Evolutionary conservation across 345 rosid species (phyloP).

Genomic region (Melastoma malabathricum): DNA sequence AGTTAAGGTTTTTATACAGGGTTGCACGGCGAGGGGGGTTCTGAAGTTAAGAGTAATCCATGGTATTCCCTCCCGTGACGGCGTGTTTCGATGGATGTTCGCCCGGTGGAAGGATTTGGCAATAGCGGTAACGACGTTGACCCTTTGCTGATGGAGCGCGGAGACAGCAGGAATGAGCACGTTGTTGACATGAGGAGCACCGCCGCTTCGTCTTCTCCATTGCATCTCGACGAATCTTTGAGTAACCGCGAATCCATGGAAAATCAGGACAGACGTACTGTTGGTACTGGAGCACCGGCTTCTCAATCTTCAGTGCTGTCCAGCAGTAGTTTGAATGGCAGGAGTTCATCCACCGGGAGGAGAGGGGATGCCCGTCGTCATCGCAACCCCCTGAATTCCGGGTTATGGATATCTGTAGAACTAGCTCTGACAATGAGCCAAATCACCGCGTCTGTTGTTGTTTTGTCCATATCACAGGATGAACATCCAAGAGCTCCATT

Average conservation of each 20-base stretch:
- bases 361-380: constrained; percentile 60
- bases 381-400: constrained; percentile 87
- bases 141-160: constrained; percentile 67
- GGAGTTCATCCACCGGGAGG: constrained; percentile 30
- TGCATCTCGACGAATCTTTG: constrained; percentile 43
- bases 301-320: constrained; percentile 36
- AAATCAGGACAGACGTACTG: constrained; percentile 37
- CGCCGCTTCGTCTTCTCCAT: constrained; percentile 33
- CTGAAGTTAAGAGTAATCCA: too few relatives aligned
- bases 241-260: constrained; percentile 36
- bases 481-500: constrained; percentile 75
- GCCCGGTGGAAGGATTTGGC: constrained; percentile 34
- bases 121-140: constrained; percentile 25
- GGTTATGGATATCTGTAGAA: constrained; percentile 83
- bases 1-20: too few relatives aligned
- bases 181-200: constrained; percentile 40
- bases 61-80: constrained; percentile 1
- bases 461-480: constrained; percentile 59
- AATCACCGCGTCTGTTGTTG: constrained; percentile 68
- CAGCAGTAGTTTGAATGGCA: constrained; percentile 34
- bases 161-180: constrained; percentile 38
- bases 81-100: constrained; percentile 68
- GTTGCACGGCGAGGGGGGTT: too few relatives aligned
- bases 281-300: constrained; percentile 17
- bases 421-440: constrained; percentile 73